Conservation (phyloP, 768 basidiomycete species). For the Boletus patriciae region DNA sequence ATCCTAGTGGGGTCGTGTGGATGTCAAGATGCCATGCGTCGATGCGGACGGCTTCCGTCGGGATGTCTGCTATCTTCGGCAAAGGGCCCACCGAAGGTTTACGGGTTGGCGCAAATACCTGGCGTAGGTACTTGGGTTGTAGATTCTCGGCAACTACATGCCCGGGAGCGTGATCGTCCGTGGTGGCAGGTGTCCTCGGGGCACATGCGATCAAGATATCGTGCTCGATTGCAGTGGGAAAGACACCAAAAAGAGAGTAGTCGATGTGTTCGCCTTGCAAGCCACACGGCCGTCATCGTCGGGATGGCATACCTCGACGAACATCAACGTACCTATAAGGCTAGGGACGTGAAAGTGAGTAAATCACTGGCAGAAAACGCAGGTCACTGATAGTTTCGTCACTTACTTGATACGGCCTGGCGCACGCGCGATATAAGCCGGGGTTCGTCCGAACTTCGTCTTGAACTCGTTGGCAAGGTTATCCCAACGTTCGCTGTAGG, state of each 20-base stretch:
- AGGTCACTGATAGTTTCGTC: background rate
- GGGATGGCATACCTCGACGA: background rate
- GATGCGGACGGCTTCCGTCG: constrained; percentile 36
- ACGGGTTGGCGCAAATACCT: constrained; percentile 55
- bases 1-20: constrained; percentile 58
- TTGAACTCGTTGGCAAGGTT: constrained; percentile 61
- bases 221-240: constrained; percentile 81
- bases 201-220: constrained; percentile 81
- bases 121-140: constrained; percentile 56
- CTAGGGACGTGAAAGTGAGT: constrained; percentile 14
- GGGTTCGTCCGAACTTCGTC: constrained; percentile 61
- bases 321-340: constrained; percentile 34
- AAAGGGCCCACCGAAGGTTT: constrained; percentile 25
- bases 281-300: background rate
- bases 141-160: constrained; percentile 64
- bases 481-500: constrained; percentile 53
- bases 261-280: constrained; percentile 78
- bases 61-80: constrained; percentile 33
- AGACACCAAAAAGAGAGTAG: constrained; percentile 79
- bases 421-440: constrained; percentile 70
- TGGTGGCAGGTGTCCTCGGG: constrained; percentile 31
- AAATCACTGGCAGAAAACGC: background rate
- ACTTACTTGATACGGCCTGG: constrained; percentile 79
- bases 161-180: constrained; percentile 40
- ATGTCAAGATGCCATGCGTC: constrained; percentile 76